These are phyloP conservation scores for Metschnikowia picachoensis DNA, from an alignment of 805 yeast species.

Conservation along the genomic window DNA sequence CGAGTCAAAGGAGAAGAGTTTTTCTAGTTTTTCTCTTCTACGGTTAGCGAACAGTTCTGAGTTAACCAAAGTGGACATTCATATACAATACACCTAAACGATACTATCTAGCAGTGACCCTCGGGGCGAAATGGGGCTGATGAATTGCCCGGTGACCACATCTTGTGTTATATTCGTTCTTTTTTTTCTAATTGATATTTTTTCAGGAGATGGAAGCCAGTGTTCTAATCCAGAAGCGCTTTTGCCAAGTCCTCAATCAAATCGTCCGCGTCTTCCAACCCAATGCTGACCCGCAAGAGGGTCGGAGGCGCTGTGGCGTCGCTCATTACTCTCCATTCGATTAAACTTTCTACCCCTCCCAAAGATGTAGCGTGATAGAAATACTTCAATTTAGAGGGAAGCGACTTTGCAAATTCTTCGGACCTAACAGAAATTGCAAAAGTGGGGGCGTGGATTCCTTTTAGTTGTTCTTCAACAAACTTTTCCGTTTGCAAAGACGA, in stretches of 20 bases:
- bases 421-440: constrained; percentile 58
- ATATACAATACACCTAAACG: no score
- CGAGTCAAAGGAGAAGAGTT: no score
- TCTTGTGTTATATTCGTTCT: no score
- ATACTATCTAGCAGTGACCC: no score
- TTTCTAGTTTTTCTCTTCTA: no score
- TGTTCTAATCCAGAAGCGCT: constrained; percentile 38
- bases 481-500: constrained; percentile 73
- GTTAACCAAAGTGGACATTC: no score
- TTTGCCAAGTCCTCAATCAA: constrained; percentile 66
- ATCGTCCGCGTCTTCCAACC: constrained; percentile 75
- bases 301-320: constrained; percentile 51
- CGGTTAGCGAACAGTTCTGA: no score
- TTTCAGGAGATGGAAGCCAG: no score
- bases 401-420: constrained; percentile 51
- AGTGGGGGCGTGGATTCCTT: constrained; percentile 65
- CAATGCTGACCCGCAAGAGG: constrained; percentile 72
- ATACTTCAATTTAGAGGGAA: constrained; percentile 63
- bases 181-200: no score
- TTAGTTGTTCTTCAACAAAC: constrained; percentile 62
- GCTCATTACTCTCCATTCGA: constrained; percentile 85
- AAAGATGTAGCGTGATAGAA: constrained; percentile 91
- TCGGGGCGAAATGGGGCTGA: no score
- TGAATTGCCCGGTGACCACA: no score
- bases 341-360: constrained; percentile 87